Percentiles rank a stretch among this genome's conserved stretches.
These are phyloP conservation scores for Kluyveromyces marxianus DNA, from an alignment of 1,139 yeast genomes.

Conservation along the genomic window DNA sequence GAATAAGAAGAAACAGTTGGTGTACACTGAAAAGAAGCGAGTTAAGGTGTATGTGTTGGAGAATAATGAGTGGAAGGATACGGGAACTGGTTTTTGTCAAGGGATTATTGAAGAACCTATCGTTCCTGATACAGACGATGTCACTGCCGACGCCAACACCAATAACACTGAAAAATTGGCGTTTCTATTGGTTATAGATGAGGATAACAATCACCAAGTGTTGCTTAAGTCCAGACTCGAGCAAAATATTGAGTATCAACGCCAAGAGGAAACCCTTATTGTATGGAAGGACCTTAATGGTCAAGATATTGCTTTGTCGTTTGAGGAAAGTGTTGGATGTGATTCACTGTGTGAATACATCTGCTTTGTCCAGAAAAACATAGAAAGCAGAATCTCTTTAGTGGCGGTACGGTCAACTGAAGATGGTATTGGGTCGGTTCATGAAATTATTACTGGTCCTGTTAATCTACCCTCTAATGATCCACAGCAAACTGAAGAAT, in stretches of 20 bases:
- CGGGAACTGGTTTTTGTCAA: slow-evolving; percentile 86
- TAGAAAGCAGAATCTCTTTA: slow-evolving; percentile 64
- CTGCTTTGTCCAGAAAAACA: slow-evolving; percentile 53
- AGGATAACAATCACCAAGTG: slow-evolving; percentile 50
- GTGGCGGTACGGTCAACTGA: slow-evolving; percentile 59
- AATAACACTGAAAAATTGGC: slow-evolving; percentile 30
- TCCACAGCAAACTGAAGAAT: slow-evolving; percentile 40
- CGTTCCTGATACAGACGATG: too few species aligned
- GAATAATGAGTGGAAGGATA: slow-evolving; percentile 83
- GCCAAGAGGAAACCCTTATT: slow-evolving; percentile 89
- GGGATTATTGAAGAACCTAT: slow-evolving; percentile 36
- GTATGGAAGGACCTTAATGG: slow-evolving; percentile 87
- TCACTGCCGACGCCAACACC: slow-evolving; percentile 6
- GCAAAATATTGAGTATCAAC: slow-evolving; percentile 77
- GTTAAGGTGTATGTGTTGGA: slow-evolving; percentile 83
- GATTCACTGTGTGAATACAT: slow-evolving; percentile 75
- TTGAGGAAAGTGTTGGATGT: slow-evolving; percentile 91
- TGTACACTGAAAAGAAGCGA: slow-evolving; percentile 47
- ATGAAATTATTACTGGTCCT: slow-evolving; percentile 75
- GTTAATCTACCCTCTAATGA: slow-evolving; percentile 52
- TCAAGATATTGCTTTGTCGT: slow-evolving; percentile 79
- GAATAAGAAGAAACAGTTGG: slow-evolving; percentile 4
- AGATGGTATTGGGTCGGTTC: slow-evolving; percentile 39
- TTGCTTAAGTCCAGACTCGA: slow-evolving; percentile 59
- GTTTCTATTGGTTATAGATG: slow-evolving; percentile 66